Conservation (phyloP, 768 basidiomycete species). For the Pleurotus tuoliensis region DNA sequence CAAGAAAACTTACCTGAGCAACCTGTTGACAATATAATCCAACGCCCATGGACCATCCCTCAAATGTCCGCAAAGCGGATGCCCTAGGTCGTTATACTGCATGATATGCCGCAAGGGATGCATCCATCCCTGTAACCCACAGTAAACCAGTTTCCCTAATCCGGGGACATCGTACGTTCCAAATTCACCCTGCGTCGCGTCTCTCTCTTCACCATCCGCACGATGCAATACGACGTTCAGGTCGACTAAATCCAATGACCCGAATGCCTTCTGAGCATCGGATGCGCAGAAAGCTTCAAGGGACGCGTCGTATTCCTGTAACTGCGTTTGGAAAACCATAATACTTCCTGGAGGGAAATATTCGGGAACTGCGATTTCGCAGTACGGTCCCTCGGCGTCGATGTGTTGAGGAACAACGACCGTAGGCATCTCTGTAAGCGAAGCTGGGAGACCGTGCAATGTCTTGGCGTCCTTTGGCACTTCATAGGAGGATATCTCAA, state of each 20-base stretch:
- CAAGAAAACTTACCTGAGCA: slow-evolving; percentile 56
- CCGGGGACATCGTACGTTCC: slow-evolving; percentile 83
- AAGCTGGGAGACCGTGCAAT: slow-evolving; percentile 71
- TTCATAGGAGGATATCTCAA: slow-evolving; percentile 66
- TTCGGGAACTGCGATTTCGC: slow-evolving; percentile 81
- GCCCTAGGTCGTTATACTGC: slow-evolving; percentile 89
- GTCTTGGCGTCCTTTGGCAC: slow-evolving; percentile 41
- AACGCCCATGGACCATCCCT: slow-evolving; percentile 89
- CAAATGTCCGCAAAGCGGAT: slow-evolving; percentile 84
- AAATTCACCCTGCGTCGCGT: slow-evolving; percentile 76
- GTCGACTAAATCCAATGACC: slow-evolving; percentile 74
- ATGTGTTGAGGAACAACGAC: slow-evolving; percentile 56
- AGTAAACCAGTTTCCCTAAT: slow-evolving; percentile 76
- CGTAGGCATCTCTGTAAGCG: slow-evolving; percentile 57
- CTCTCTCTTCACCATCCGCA: slow-evolving; percentile 86
- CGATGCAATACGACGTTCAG: slow-evolving; percentile 87
- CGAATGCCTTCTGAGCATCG: slow-evolving; percentile 71
- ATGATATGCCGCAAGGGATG: slow-evolving; percentile 79
- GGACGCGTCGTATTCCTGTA: slow-evolving; percentile 64
- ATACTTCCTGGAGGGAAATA: slow-evolving; percentile 94
- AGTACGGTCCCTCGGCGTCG: slow-evolving; percentile 66
- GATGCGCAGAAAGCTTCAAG: slow-evolving; percentile 74
- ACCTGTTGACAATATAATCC: slow-evolving; percentile 75
- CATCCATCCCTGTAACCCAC: slow-evolving; percentile 98
- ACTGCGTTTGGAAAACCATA: slow-evolving; percentile 86